Evolutionary conservation across 2,329 filamentous ascomycete genomes (phyloP), one percentile per base, ranked within the genome.

Genomic region (Xylaria sp.): DNA sequence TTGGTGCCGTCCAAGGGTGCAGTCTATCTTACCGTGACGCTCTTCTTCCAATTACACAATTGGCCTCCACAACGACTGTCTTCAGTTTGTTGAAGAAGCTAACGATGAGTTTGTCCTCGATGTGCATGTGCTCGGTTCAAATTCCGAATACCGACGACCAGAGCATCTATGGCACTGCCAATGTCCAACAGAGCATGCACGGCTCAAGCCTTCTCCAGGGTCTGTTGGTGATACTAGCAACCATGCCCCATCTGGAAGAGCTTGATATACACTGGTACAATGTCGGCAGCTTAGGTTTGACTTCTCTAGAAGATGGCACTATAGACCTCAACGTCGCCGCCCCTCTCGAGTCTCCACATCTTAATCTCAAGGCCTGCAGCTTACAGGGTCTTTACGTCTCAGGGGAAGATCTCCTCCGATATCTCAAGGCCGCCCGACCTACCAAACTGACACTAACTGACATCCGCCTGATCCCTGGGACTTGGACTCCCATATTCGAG

Each of bases 241-340:
- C 47, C 1, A 56, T 61, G 50, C 63, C 63, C 25, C 5, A 42
- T 36, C 2, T 65, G 10, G 44, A 65, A 31, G 20, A 20, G 17
- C 42, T 65, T 17, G 42, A 56, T n/a, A n/a, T 65, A 15, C 50
- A 44, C 15, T 65, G 56, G 63, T 61, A 56, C 22, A 50, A 42
- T 29, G 13, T 56, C 27, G 42, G 25, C 13, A 13, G 1, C 25
- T 17, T 1, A 1, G 2, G 1, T 6, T 9, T 2, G 20, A 51
- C 7, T 20, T 2, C 13, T 25, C 3, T 1, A 7, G 31, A 33
- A 3, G 29, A 13, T 15, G 3, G 5, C 25, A n/a, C 10, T 10
- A 25, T 29, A 17, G n/a, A n/a, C 22, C 44, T 33, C 7, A n/a
- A 53, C 2, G n/a, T 36, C 13, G 25, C 36, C 2, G 11, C 6